Evolutionary conservation across 2,329 filamentous ascomycete genomes (phyloP), one percentile per base, ranked within the genome.

Genomic region (Fusarium nelsonii): DNA sequence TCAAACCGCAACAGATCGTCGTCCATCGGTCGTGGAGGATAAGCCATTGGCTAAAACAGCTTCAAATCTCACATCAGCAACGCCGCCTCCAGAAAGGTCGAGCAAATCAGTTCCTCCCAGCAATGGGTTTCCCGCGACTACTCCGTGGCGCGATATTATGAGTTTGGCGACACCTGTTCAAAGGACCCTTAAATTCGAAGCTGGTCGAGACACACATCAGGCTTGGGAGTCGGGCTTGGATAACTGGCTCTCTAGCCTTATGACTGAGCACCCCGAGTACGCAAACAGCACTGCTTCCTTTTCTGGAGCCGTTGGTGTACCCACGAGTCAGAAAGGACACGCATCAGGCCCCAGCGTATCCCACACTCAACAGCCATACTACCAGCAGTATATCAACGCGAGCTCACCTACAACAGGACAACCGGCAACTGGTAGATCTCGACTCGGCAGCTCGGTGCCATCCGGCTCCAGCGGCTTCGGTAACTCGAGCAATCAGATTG

Each of bases 121-220:
- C 3, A 56, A 59, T 16, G 65, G 63, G 18, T 58, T 63, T 44
- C 67, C 74, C 12, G 74, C 74, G 46, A 81, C 87, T 37, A 84
- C 86, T 68, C 82, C 86, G 2, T 94, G 97, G 79, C 88, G 90
- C 51, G 91, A 97, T 60, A 97, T 97, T 64, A 84, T 93, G 73
- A 88, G 87, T 10, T 84, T 96, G 50, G 84, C 87, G 16, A 88
- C 87, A 3, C 79, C 89, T 0, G 78, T 84, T 15, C 90, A 96
- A 69, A 89, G 94, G 20, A 92, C 96, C 63, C 83, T 85, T 43
- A 90, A 89, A 15, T 97, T 92, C 77, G 87, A 92, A 61, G 87
- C 91, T 60, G 91, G 92, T 0, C 87, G 93, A 44, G 81, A 87
- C 16, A 87, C 91, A 45, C 93, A 94, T 77, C 90, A 91, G 1